Evolutionary conservation across 2,329 filamentous ascomycete genomes (phyloP).

Genomic region (Dryadomyces quercus-mongolicae): DNA sequence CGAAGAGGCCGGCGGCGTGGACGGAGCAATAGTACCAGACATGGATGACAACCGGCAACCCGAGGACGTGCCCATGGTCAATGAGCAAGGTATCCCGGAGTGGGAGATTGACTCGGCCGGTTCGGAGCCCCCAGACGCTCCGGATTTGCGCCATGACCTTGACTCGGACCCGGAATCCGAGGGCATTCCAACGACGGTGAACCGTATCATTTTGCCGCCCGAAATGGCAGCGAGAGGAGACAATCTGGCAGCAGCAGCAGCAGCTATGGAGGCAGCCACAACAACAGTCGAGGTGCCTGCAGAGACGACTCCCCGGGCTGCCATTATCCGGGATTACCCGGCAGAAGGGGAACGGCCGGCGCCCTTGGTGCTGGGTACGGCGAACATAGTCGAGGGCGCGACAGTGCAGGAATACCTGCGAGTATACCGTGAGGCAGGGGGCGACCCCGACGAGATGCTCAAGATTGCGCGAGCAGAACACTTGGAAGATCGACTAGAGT

Average conservation of each 20-base stretch:
- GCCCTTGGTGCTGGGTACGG: too few species aligned
- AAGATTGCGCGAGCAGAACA: conserved; percentile 50
- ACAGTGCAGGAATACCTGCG: conserved; percentile 34
- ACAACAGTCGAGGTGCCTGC: background rate
- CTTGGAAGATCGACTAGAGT: conserved; percentile 43
- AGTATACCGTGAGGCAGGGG: conserved; percentile 47
- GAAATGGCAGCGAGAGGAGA: background rate
- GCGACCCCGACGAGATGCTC: conserved; percentile 45
- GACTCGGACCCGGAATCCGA: background rate
- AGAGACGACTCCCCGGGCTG: background rate
- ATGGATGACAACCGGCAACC: background rate
- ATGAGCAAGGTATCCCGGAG: background rate
- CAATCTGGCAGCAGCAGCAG: background rate
- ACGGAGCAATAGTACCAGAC: background rate
- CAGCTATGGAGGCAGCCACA: background rate
- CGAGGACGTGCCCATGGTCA: background rate
- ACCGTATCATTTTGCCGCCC: background rate
- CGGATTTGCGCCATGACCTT: background rate
- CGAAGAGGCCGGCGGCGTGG: background rate
- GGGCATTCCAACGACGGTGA: background rate
- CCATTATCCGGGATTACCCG: background rate
- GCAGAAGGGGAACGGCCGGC: background rate
- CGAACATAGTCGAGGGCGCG: conserved; percentile 3
- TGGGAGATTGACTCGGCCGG: background rate
- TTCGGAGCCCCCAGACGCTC: background rate